Evolutionary conservation across 345 rosid genomes (phyloP), one percentile per base, ranked within the genome.

Genomic region (Gossypium longicalyx): DNA sequence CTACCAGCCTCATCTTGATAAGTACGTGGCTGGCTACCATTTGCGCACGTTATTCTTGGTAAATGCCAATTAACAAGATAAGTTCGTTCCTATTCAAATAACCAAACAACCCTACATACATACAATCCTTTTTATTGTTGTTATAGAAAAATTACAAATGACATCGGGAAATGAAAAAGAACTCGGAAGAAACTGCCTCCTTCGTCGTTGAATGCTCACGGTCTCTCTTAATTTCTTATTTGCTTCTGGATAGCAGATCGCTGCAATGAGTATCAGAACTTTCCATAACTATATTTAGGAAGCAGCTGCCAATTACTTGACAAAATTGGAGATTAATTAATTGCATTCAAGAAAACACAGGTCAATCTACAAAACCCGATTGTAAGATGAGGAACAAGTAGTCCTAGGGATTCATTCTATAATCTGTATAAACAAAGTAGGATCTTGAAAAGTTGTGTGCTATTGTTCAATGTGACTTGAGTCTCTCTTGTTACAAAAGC

Each of bases 401-500:
- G 58, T 51, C 72, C 20, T 49, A 16, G 41, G 43, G 11, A 68
- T 16, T 64, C 68, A 68, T 16, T 19, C 48, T 64, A 38, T 25
- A 29, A 6, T 12, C 52, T 20, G 71, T 16, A 25, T 19, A 49
- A 68, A 58, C 34, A 58, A 57, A 49, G 49, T 43, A 48, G 6
- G 23, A 16, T 16, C 58, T 3, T 11, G 45, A 49, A 34, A 25
- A 68, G 10, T 48, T 25, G 57, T 41, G 4, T 11, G 6, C 17
- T 53, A 34, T 38, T 34, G n/a, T 19, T 27, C 51, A 52, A 53
- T 67, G 73, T 13, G 60, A 44, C 7, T 72, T 69, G 45, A 62
- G 63, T n/a, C 38, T 25, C 58, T 79, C 58, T 81, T 71, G 66
- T 58, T 77, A 76, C 60, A 77, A 51, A 44, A 92, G 89, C 85